A percentile compares a stretch with the other conserved stretches of the same genome.
Evolutionary conservation across 2,329 filamentous ascomycete genomes (phyloP).

Genomic region (Talaromyces sp.): DNA sequence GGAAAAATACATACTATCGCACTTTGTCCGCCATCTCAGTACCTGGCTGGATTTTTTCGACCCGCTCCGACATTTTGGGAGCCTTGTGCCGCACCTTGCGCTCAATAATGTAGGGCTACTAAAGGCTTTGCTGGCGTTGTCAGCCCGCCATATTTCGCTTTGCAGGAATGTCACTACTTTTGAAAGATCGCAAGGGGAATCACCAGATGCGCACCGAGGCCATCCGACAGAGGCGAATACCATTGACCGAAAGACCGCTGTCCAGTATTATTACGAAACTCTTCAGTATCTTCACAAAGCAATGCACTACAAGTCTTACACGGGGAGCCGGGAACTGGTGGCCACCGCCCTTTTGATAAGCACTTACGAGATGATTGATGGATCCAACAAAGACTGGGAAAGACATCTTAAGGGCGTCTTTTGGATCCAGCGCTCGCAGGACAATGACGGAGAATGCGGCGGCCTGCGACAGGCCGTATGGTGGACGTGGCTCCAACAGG

Average conservation of each 20-base stretch:
- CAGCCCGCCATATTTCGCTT: constrained; percentile 47
- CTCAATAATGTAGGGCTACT: constrained; percentile 51
- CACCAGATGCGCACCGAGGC: constrained; percentile 13
- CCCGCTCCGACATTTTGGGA: constrained; percentile 34
- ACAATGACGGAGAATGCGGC: constrained; percentile 54
- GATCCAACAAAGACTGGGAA: constrained; percentile 53
- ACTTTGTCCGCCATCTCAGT: constrained; percentile 18
- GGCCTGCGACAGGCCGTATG: constrained; percentile 54
- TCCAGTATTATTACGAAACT: constrained; percentile 58
- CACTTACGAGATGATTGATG: constrained; percentile 62
- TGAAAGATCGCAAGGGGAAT: background rate
- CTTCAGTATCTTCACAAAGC: constrained; percentile 57
- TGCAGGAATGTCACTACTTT: constrained; percentile 12
- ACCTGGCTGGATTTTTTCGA: constrained; percentile 42
- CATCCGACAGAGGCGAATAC: constrained; percentile 13
- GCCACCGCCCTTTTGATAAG: constrained; percentile 56
- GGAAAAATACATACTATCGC: constrained; percentile 12
- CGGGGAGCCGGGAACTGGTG: constrained; percentile 52
- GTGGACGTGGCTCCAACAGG: constrained; percentile 64
- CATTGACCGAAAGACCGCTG: constrained; percentile 33
- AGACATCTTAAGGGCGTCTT: constrained; percentile 60
- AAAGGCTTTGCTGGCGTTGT: constrained; percentile 53
- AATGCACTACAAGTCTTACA: constrained; percentile 53
- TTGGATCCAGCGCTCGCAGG: constrained; percentile 58
- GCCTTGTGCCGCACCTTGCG: constrained; percentile 34